Conservation (phyloP, 768 basidiomycete species). For the Auriculariales sp. region DNA sequence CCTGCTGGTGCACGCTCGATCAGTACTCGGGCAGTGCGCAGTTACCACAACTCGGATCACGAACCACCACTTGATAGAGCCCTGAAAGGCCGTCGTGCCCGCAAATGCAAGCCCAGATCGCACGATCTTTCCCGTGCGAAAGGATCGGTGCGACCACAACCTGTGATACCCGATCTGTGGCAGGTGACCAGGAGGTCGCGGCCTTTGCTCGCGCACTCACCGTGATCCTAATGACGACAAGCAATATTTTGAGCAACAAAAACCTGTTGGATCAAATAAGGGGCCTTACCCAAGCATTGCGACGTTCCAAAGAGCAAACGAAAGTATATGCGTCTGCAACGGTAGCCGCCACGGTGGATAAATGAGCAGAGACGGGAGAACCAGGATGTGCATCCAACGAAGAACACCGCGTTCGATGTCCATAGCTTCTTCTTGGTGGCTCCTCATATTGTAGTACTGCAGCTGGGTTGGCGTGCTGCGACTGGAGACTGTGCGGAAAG, state of each 20-base stretch:
- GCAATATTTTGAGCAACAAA: neutral
- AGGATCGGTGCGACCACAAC: constrained; percentile 60
- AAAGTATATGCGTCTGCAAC: constrained; percentile 33
- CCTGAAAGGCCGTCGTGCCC: constrained; percentile 64
- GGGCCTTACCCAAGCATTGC: constrained; percentile 52
- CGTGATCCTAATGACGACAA: constrained; percentile 1
- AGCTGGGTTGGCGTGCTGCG: no score
- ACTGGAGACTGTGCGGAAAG: no score
- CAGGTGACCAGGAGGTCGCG: neutral
- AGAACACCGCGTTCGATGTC: constrained; percentile 52
- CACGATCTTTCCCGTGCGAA: constrained; percentile 43
- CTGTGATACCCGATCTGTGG: constrained; percentile 45
- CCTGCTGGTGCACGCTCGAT: no score
- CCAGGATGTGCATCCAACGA: constrained; percentile 43
- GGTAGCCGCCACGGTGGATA: constrained; percentile 32
- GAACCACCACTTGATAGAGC: constrained; percentile 68
- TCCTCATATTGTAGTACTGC: no score
- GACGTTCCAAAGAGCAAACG: constrained; percentile 53
- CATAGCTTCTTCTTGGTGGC: no score
- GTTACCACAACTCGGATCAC: no score
- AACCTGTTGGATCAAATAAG: neutral
- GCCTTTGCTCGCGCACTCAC: neutral
- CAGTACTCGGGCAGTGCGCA: constrained; percentile 4
- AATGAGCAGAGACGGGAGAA: constrained; percentile 33
- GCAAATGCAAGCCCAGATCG: constrained; percentile 47